A percentile compares a stretch with the other conserved stretches of the same genome.
Evolutionary conservation across 345 rosid species (phyloP).

Genomic region (Populus tremula): DNA sequence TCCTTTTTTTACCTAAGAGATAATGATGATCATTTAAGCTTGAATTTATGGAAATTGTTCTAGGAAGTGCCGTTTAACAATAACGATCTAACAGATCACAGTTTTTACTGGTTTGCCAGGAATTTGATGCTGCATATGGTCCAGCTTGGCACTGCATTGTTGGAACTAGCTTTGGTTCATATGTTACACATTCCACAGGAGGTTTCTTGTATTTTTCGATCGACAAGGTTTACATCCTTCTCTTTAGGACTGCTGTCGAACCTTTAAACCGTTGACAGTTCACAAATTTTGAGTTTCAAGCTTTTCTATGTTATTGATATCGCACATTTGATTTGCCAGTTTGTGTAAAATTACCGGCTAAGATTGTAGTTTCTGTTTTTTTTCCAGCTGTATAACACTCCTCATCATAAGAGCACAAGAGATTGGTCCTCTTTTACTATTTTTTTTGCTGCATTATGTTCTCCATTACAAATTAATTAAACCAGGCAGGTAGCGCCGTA

Average conservation of each 20-base stretch:
- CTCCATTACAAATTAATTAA: background rate
- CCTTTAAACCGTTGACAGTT: slow-evolving; percentile 58
- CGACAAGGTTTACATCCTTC: slow-evolving; percentile 85
- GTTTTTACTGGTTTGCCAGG: slow-evolving; percentile 43
- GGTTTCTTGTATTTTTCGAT: slow-evolving; percentile 93
- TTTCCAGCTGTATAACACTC: background rate
- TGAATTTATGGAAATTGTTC: background rate
- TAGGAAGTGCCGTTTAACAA: background rate
- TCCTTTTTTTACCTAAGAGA: background rate
- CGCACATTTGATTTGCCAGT: slow-evolving; percentile 4
- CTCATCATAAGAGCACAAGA: background rate
- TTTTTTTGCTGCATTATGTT: background rate
- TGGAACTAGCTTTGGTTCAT: slow-evolving; percentile 93
- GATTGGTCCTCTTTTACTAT: background rate
- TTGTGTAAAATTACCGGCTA: slow-evolving; percentile 22
- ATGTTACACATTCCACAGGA: slow-evolving; percentile 85
- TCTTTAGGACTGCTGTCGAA: slow-evolving; percentile 92
- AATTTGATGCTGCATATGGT: slow-evolving; percentile 76
- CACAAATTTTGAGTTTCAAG: background rate
- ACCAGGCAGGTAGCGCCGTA: background rate
- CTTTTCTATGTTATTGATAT: slow-evolving; percentile 7
- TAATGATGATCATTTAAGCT: background rate
- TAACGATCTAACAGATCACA: background rate
- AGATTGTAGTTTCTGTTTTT: background rate
- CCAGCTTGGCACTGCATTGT: slow-evolving; percentile 99